Conservation (phyloP, 352 stramenopile species). For the Phytophthora idaei region DNA sequence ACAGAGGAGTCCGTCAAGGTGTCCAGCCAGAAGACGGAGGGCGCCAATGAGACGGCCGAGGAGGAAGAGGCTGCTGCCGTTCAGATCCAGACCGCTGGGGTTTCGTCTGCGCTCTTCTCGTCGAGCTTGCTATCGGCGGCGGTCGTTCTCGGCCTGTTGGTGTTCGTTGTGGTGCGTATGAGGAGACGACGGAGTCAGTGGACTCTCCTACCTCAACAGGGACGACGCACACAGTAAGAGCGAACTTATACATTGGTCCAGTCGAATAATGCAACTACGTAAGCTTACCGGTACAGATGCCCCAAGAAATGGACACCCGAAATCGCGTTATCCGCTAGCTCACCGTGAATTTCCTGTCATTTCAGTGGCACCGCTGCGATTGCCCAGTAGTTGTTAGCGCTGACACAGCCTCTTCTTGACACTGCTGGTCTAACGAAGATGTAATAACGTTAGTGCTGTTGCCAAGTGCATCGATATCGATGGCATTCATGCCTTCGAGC, state of each 20-base stretch:
- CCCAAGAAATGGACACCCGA: too few species aligned
- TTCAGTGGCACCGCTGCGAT: too few species aligned
- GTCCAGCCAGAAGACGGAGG: slow-evolving; percentile 28
- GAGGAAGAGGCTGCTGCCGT: not conserved
- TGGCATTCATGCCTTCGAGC: too few species aligned
- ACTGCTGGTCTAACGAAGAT: slow-evolving; percentile 9
- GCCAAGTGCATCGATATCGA: not conserved
- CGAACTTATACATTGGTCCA: slow-evolving; percentile 7
- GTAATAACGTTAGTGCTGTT: slow-evolving; percentile 1
- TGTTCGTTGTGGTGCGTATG: slow-evolving; percentile 18
- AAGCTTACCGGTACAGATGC: not conserved
- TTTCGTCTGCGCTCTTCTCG: not conserved
- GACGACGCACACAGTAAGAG: slow-evolving; percentile 20
- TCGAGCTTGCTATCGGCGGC: slow-evolving; percentile 19
- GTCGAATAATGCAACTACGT: not conserved
- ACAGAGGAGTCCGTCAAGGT: slow-evolving; percentile 17
- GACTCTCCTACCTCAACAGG: slow-evolving; percentile 26
- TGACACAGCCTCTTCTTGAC: not conserved
- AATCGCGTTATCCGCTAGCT: too few species aligned
- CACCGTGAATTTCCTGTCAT: too few species aligned
- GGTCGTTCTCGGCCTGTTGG: slow-evolving; percentile 14
- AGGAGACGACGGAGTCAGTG: slow-evolving; percentile 24
- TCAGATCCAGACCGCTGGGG: slow-evolving; percentile 8
- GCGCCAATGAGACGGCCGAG: slow-evolving; percentile 18
- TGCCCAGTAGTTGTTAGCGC: not conserved